A percentile compares a stretch with the other conserved stretches of the same genome.
phyloP scores from a whole-genome alignment of 2,329 filamentous ascomycete genomes.

The Chrysoporthe cubensis region DNA sequence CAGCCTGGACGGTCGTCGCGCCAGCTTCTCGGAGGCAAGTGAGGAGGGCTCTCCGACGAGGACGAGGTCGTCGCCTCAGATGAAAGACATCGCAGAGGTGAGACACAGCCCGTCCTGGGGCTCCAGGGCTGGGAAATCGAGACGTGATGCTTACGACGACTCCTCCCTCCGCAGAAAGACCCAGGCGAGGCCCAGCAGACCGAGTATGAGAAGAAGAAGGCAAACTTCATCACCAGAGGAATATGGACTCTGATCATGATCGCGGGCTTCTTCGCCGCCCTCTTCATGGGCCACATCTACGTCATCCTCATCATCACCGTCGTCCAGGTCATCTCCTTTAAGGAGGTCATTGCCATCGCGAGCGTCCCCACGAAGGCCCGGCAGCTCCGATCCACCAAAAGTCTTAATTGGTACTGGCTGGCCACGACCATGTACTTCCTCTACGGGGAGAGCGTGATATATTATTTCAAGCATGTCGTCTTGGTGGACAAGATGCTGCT shows the following conservation, averaged over 20 bases:
- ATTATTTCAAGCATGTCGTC: conserved; percentile 99
- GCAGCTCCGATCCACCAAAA: conserved; percentile 91
- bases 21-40: conserved; percentile 73
- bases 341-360: conserved; percentile 97
- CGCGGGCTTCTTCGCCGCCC: conserved; percentile 82
- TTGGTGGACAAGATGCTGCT: conserved; percentile 91
- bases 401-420: conserved; percentile 98
- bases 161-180: conserved; percentile 43
- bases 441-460: conserved; percentile 98
- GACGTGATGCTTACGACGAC: conserved; percentile 30
- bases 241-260: conserved; percentile 99
- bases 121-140: too few relatives aligned
- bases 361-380: conserved; percentile 91
- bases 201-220: conserved; percentile 98
- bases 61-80: conserved; percentile 35
- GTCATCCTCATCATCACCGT: conserved; percentile 91
- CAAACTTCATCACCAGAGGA: conserved; percentile 93
- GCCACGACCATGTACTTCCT: conserved; percentile 99
- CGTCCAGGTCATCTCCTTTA: conserved; percentile 96
- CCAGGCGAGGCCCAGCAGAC: conserved; percentile 47
- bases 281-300: conserved; percentile 97
- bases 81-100: conserved; percentile 46
- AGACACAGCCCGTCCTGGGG: background rate
- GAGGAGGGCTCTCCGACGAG: conserved; percentile 53
- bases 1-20: conserved; percentile 60